A percentile compares a stretch with the other conserved stretches of the same genome.
These are phyloP conservation scores for Quercus bicolor DNA, from an alignment of 306 rosid genomes.

Conservation along the genomic window DNA sequence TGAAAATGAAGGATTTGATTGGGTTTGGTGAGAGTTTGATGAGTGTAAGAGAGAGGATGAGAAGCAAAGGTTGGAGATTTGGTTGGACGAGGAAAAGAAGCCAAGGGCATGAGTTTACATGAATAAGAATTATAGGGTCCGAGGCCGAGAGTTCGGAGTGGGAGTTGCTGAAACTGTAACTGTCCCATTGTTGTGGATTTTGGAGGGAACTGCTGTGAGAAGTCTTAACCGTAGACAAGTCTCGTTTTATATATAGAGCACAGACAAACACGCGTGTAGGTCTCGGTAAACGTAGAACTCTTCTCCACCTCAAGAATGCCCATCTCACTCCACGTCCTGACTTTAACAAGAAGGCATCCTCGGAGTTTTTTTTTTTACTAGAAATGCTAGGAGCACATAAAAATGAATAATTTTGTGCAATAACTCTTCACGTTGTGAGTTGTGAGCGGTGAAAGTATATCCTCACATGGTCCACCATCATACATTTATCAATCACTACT, in stretches of 20 bases:
- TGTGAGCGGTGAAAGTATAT: accelerated
- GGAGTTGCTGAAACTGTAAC: constrained; percentile 21
- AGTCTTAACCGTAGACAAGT: neutral
- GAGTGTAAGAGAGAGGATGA: constrained; percentile 7
- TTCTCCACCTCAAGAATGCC: neutral
- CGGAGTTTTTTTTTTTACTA: too few species aligned
- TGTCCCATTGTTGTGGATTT: constrained; percentile 31
- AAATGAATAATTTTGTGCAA: too few species aligned
- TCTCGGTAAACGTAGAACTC: neutral
- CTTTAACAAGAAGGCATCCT: too few species aligned
- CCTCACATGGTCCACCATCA: accelerated
- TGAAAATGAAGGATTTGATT: constrained; percentile 9
- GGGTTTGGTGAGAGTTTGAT: neutral
- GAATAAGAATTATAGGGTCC: constrained; percentile 5
- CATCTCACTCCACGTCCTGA: neutral
- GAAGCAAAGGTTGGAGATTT: neutral
- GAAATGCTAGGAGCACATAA: too few species aligned
- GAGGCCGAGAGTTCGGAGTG: constrained; percentile 21
- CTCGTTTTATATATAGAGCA: neutral
- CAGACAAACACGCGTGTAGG: too few species aligned
- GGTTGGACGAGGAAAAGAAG: constrained; percentile 20
- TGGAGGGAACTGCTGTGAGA: neutral
- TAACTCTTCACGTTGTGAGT: accelerated
- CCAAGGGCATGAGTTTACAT: constrained; percentile 16
- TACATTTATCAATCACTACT: accelerated